Evolutionary conservation across 805 yeast genomes (phyloP).

Genomic region (Kodamaea kakaduensis): DNA sequence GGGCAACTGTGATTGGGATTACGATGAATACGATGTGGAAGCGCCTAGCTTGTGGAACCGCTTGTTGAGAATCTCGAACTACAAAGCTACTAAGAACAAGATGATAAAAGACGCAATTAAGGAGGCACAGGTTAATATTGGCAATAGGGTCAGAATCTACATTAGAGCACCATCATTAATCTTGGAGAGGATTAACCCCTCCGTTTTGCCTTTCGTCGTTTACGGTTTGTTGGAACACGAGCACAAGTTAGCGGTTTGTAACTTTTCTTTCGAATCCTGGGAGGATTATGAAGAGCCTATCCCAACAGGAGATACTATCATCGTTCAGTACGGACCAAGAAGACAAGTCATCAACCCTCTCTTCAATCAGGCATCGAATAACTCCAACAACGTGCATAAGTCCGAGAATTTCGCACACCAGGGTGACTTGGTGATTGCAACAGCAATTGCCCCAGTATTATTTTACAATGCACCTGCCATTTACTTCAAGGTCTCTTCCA

Average conservation of each 20-base stretch:
- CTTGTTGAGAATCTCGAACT: constrained; percentile 70
- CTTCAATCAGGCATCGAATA: constrained; percentile 73
- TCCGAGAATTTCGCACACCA: constrained; percentile 79
- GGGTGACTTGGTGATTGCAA: constrained; percentile 66
- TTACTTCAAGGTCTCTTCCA: constrained; percentile 60
- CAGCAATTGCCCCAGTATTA: constrained; percentile 82
- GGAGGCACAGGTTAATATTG: constrained; percentile 45
- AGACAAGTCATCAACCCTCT: constrained; percentile 78
- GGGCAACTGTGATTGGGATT: constrained; percentile 80
- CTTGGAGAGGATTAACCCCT: constrained; percentile 40
- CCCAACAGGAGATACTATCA: constrained; percentile 72
- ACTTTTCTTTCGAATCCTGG: constrained; percentile 81
- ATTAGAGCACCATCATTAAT: constrained; percentile 53
- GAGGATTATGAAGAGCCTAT: constrained; percentile 85
- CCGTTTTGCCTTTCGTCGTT: constrained; percentile 51
- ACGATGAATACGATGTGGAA: constrained; percentile 72
- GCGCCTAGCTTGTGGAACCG: constrained; percentile 78
- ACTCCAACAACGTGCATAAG: constrained; percentile 82
- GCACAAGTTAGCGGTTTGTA: constrained; percentile 77
- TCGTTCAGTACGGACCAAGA: constrained; percentile 92
- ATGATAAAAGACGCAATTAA: constrained; percentile 54
- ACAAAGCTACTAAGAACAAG: constrained; percentile 69
- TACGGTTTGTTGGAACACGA: constrained; percentile 82
- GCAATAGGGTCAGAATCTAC: constrained; percentile 58
- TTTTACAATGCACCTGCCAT: constrained; percentile 83